These are phyloP conservation scores for Tanacetum coccineum DNA, from an alignment of 129 eudicot genomes.

Conservation along the genomic window DNA sequence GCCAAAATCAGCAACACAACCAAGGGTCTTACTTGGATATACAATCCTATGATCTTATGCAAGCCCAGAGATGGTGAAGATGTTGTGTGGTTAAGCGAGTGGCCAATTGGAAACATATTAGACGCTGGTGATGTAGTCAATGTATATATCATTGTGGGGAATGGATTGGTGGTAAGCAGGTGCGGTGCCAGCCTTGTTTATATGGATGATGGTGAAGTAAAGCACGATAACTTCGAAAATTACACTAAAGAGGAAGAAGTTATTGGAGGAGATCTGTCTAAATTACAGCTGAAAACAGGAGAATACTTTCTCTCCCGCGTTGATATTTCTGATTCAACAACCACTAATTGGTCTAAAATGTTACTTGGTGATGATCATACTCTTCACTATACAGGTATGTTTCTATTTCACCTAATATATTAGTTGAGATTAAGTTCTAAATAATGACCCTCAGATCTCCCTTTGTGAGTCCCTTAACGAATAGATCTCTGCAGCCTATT, in stretches of 20 bases:
- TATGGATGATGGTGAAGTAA: background rate
- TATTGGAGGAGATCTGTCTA: background rate
- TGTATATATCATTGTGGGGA: slow-evolving; percentile 13
- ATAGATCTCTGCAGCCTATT: too few relatives aligned
- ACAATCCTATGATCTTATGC: too few relatives aligned
- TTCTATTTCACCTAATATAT: background rate
- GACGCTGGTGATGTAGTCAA: slow-evolving; percentile 9
- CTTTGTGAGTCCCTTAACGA: too few relatives aligned
- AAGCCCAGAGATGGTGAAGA: slow-evolving; percentile 15
- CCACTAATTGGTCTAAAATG: slow-evolving; percentile 4
- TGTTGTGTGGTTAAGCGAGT: slow-evolving; percentile 29
- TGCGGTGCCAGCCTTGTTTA: slow-evolving; percentile 31
- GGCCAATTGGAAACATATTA: slow-evolving; percentile 28
- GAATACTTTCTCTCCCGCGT: slow-evolving; percentile 18
- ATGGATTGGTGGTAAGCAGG: slow-evolving; percentile 14
- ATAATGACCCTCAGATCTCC: too few relatives aligned
- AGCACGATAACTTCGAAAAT: background rate
- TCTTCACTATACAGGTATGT: slow-evolving; percentile 20
- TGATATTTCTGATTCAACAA: slow-evolving; percentile 12
- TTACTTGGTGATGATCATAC: slow-evolving; percentile 11
- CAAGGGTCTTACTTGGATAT: too few relatives aligned
- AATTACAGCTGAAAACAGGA: slow-evolving; percentile 9
- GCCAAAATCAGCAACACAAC: slow-evolving; percentile 3
- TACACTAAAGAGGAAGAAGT: background rate
- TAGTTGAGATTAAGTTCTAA: too few relatives aligned